Conservation (phyloP, 305 asterid genomes). For the Coffea humblotiana region DNA sequence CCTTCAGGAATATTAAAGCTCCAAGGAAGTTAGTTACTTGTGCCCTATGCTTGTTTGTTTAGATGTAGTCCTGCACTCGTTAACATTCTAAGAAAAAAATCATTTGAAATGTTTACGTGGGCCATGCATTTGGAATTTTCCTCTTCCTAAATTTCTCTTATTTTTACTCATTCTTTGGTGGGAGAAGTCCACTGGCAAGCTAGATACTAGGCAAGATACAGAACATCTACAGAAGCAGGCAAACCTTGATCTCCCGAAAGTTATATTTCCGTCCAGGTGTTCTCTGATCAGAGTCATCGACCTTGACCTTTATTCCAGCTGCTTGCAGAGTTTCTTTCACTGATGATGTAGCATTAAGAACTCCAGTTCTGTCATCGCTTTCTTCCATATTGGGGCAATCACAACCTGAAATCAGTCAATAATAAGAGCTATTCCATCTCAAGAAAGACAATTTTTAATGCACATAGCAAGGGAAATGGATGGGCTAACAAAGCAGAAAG, state of each 20-base stretch:
- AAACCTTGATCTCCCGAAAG: constrained; percentile 97
- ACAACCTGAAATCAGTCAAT: constrained; percentile 58
- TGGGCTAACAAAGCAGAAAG: background rate
- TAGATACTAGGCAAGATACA: background rate
- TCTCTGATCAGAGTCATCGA: constrained; percentile 93
- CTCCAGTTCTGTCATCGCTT: constrained; percentile 66
- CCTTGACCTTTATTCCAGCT: constrained; percentile 74
- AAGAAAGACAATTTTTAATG: background rate
- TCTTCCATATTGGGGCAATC: constrained; percentile 91
- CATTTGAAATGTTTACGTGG: background rate
- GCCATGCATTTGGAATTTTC: background rate
- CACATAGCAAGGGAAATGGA: background rate
- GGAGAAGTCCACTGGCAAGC: background rate
- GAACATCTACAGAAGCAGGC: constrained; percentile 6
- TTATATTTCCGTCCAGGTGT: constrained; percentile 97
- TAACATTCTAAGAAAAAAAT: background rate
- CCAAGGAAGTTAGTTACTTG: background rate
- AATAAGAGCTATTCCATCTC: background rate
- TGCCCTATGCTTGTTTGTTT: background rate
- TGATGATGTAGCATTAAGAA: constrained; percentile 66
- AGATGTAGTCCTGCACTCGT: background rate
- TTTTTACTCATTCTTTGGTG: background rate
- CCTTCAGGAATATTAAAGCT: background rate
- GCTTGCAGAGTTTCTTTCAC: constrained; percentile 66
- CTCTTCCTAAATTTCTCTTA: background rate